Conservation (phyloP, 257 asterid species). For the Solanum gandarillasii region DNA sequence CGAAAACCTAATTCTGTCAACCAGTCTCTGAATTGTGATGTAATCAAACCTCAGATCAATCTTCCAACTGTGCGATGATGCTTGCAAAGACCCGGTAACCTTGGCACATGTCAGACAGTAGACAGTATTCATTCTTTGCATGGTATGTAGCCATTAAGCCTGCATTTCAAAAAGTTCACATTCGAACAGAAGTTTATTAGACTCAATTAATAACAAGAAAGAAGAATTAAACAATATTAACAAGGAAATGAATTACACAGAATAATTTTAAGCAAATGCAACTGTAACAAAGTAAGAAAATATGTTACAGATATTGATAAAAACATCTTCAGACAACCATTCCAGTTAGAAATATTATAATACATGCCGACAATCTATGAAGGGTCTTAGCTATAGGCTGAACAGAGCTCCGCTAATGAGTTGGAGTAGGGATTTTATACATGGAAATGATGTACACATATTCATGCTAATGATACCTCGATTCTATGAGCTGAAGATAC, state of each 20-base stretch:
- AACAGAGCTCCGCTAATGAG: not conserved
- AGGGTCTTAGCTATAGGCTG: not conserved
- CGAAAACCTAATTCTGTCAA: not conserved
- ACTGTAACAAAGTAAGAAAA: not conserved
- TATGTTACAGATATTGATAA: not conserved
- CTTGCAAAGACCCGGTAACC: slow-evolving; percentile 77
- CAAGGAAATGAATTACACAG: not conserved
- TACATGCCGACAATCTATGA: not conserved
- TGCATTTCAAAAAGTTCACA: slow-evolving; percentile 20
- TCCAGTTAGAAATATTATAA: not conserved
- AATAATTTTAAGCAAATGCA: not conserved
- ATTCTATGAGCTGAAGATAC: not conserved
- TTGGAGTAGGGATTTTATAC: not conserved
- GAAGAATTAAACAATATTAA: not conserved
- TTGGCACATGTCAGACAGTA: slow-evolving; percentile 85
- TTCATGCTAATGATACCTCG: not conserved
- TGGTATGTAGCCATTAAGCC: slow-evolving; percentile 97
- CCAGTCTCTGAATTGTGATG: not conserved
- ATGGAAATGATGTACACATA: not conserved
- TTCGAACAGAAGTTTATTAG: not conserved
- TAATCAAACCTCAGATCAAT: slow-evolving; percentile 9
- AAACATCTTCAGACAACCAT: not conserved
- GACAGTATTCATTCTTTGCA: slow-evolving; percentile 94
- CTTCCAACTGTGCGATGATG: slow-evolving; percentile 72
- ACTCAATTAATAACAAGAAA: not conserved